Conservation (phyloP, 371 early-diverging fungal species). For the Rhizomucor miehei region DNA sequence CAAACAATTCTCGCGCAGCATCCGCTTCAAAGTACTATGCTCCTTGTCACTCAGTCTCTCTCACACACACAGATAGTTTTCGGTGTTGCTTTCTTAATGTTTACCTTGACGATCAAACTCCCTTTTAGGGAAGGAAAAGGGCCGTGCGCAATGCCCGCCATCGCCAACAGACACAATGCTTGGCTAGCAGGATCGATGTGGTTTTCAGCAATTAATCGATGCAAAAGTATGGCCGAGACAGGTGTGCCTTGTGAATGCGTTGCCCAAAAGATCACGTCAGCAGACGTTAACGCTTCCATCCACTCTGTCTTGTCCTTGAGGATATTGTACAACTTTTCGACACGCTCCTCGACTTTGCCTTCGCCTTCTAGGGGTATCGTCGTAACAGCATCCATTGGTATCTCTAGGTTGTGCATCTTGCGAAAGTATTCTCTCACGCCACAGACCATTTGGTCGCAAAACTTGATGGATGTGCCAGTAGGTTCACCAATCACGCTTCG, state of each 20-base stretch:
- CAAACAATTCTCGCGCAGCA: conserved; percentile 90
- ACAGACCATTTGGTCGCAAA: conserved; percentile 83
- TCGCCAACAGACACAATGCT: conserved; percentile 75
- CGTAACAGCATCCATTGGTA: conserved; percentile 63
- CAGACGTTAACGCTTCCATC: conserved; percentile 56
- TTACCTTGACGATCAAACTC: conserved; percentile 76
- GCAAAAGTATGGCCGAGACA: conserved; percentile 79
- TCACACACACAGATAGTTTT: too few relatives aligned
- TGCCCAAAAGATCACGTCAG: conserved; percentile 84
- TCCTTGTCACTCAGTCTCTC: neutral
- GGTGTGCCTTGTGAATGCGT: conserved; percentile 96
- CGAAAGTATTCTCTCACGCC: conserved; percentile 62
- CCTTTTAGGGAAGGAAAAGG: conserved; percentile 86
- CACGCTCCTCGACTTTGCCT: conserved; percentile 86
- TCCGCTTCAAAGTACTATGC: conserved; percentile 84
- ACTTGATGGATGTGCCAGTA: conserved; percentile 85
- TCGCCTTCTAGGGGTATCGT: conserved; percentile 87
- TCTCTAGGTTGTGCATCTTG: conserved; percentile 54
- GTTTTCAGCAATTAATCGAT: conserved; percentile 68
- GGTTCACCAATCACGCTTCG: conserved; percentile 88
- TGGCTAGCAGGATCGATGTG: conserved; percentile 69
- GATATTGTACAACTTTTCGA: conserved; percentile 69
- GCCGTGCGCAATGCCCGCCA: conserved; percentile 93
- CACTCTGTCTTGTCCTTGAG: conserved; percentile 54
- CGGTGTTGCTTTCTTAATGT: too few relatives aligned